Conservation (phyloP, 345 rosid genomes). For the Diplotaxis tenuifolia region DNA sequence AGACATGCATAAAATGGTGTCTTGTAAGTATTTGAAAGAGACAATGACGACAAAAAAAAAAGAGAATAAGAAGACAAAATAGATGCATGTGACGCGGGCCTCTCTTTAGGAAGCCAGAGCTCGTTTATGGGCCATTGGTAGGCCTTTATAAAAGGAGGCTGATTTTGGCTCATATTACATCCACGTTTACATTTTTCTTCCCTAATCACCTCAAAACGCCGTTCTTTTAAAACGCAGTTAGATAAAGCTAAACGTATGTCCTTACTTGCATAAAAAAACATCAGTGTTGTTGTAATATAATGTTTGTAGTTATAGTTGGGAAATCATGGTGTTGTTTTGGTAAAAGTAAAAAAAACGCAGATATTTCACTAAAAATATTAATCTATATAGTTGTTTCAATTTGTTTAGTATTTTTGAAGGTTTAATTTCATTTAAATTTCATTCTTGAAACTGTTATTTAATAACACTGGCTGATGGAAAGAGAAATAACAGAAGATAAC, state of each 20-base stretch:
- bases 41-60: background rate
- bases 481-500: background rate
- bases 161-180: background rate
- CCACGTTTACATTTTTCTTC: too few species aligned
- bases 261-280: background rate
- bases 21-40: background rate
- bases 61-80: background rate
- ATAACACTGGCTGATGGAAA: background rate
- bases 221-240: background rate
- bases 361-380: background rate
- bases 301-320: background rate
- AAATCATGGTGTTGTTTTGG: background rate
- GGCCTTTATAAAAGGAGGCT: background rate
- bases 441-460: background rate
- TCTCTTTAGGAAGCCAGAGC: background rate
- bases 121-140: background rate
- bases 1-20: background rate
- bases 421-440: background rate
- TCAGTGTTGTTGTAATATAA: background rate
- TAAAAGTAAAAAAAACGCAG: background rate
- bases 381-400: background rate
- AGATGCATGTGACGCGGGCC: background rate
- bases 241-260: background rate
- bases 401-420: background rate
- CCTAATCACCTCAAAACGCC: too few species aligned